A percentile compares a stretch with the other conserved stretches of the same genome.
phyloP scores from a whole-genome alignment of 331 rosid genomes.

The Rhamnella rubrinervis region DNA sequence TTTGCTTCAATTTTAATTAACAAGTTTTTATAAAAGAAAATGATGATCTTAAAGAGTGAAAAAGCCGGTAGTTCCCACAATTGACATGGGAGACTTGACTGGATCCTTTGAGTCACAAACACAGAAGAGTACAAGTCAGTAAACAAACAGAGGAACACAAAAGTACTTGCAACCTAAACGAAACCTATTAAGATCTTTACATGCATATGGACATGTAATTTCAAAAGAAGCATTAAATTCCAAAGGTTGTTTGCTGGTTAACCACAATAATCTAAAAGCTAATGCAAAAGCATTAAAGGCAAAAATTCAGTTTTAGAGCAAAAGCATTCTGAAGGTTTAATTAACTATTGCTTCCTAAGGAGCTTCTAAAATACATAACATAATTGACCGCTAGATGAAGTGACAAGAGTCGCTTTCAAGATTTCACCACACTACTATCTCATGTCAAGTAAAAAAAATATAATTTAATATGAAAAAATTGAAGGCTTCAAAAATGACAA shows the following conservation, averaged over 20 bases:
- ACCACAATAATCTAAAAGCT: background rate
- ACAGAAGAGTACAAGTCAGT: slow-evolving; percentile 32
- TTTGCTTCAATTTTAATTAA: no score
- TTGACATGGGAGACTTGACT: slow-evolving; percentile 77
- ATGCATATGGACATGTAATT: no score
- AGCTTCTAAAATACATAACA: background rate
- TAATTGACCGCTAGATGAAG: background rate
- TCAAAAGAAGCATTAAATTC: slow-evolving; percentile 1
- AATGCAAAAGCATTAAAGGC: background rate
- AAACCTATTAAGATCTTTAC: no score
- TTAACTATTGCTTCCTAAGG: background rate
- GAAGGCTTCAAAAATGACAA: no score
- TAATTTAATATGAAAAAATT: no score
- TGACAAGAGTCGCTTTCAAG: no score
- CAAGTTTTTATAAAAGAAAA: no score
- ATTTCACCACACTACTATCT: no score
- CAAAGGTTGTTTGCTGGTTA: background rate
- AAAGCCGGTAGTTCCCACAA: slow-evolving; percentile 95
- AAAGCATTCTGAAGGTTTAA: background rate
- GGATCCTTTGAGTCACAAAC: slow-evolving; percentile 43
- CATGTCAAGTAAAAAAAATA: no score
- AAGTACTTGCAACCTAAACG: no score
- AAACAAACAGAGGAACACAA: slow-evolving; percentile 6
- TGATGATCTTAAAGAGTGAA: no score
- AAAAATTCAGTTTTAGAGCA: background rate